Conservation (phyloP, 176 grass and related monocot genomes). For the barley (Hordeum vulgare) region DNA sequence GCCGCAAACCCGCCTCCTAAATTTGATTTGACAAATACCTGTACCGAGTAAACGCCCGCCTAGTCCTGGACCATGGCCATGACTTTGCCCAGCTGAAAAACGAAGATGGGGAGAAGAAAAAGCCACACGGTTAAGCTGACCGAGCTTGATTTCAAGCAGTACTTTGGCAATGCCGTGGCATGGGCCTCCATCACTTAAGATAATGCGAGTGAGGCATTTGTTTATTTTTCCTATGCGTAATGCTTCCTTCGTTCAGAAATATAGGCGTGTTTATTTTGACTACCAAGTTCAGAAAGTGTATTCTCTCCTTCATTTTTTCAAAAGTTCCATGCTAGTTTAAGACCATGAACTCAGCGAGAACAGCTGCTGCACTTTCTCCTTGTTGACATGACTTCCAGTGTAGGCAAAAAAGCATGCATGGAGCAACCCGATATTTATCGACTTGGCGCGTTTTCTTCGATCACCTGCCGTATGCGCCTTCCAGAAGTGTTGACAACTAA, state of each 20-base stretch:
- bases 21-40: conserved; percentile 26
- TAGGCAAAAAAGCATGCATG: not conserved
- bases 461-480: too few relatives aligned
- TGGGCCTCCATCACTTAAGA: not conserved
- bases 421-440: not conserved
- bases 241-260: not conserved
- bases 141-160: not conserved
- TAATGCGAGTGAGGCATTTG: not conserved
- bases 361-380: not conserved
- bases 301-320: too few relatives aligned
- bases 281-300: not conserved
- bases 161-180: not conserved
- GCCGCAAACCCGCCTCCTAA: not conserved
- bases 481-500: not conserved
- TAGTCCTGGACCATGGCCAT: conserved; percentile 1
- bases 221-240: not conserved
- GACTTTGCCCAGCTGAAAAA: not conserved
- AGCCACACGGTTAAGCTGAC: not conserved
- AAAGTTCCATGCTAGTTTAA: too few relatives aligned
- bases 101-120: not conserved
- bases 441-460: not conserved
- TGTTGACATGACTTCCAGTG: too few relatives aligned
- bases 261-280: not conserved
- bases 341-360: not conserved
- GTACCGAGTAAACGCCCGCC: conserved; percentile 2